Evolutionary conservation across 2,329 filamentous ascomycete genomes (phyloP), one percentile per base, ranked within the genome.

Genomic region (Alternaria postmessia): DNA sequence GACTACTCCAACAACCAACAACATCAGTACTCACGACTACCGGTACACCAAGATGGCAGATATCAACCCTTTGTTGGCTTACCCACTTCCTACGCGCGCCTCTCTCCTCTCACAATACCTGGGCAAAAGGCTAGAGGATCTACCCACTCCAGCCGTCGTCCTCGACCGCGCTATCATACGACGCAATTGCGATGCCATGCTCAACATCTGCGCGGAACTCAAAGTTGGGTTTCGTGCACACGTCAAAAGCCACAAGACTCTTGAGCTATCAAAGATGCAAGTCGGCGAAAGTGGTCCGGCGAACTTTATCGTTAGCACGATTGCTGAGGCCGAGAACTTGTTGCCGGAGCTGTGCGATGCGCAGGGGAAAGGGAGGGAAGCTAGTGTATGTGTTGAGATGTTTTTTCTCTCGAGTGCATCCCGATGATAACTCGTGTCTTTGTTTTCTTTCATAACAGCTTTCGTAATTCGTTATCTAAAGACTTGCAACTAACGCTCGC

Each of bases 201-300:
- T 93, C 7, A 81, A 87, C 12, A 86, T 90, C 0, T 84, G 86
- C 14, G 75, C 84, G 41, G 79, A 80, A 51, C 78, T 94, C 14
- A 81, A 84, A 0, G 82, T 94, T 24, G 85, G 84, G 7, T 94
- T 92, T 81, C 83, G 92, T 59, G 89, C 90, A 1, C 92, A 95
- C 75, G 87, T 94, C 61, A 95, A 95, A 79, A 93, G 91, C 22
- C 92, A 95, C 77, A 95, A 95, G 88, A 93, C 91, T 0, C 80
- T 82, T 6, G 86, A 93, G 75, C 77, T 92, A 51, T 85, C 89
- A 2, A 82, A 83, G 53, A 78, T 93, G 24, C 91, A 94, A 84
- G 87, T 93, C n/a, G 90, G 90, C 8, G 54, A 41, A 6, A 76
- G 83, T 28, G 69, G 79, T 46, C 84, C 85, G 5, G 79, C 83